Evolutionary conservation across 768 basidiomycete genomes (phyloP), one percentile per base, ranked within the genome.

Genomic region (Boletus huronensis): DNA sequence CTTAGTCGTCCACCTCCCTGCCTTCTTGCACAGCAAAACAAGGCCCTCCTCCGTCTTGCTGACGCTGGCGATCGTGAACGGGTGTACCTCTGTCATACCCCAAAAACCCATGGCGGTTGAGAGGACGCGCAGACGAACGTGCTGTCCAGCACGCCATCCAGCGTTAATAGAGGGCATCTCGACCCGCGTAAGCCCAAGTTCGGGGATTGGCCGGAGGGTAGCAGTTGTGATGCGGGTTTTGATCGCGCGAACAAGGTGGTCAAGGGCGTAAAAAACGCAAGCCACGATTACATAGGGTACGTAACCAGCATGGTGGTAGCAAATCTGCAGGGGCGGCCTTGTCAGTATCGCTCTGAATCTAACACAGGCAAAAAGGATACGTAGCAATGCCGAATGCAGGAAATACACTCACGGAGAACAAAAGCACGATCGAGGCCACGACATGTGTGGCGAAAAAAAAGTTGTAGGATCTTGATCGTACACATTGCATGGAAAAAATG

Each of bases 81-180:
- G 92, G 61, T 94, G 93, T 1, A 73, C 70, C 63, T 92, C 85
- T 1, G 79, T 69, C 75, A 82, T 80, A 17, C 81, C 79, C 36
- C 73, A 67, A 70, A 74, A 63, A 3, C 87, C 85, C 74, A 87
- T 77, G 14, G 75, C 74, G 2, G 74, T 66, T 2, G 82, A 79
- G n/a, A 87, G 71, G 5, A 88, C 74, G 3, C 88, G 79, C 1
- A 95, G 55, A 17, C 90, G 81, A 23, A 93, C 79, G 60, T 93
- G 90, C 63, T 94, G 93, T 1, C 93, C 90, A 1, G 87, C 82
- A 29, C 87, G 79, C 91, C 91, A 94, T 34, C 91, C 92, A 1
- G 77, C 71, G 60, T 82, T 86, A 55, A 91, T 58, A 2, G 70
- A 52, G 0, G 82, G 82, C 11, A 91, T 71, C 58, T 87, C 82